phyloP scores from a whole-genome alignment of 495 filamentous ascomycete species.

The Achaetomiella virescens region DNA sequence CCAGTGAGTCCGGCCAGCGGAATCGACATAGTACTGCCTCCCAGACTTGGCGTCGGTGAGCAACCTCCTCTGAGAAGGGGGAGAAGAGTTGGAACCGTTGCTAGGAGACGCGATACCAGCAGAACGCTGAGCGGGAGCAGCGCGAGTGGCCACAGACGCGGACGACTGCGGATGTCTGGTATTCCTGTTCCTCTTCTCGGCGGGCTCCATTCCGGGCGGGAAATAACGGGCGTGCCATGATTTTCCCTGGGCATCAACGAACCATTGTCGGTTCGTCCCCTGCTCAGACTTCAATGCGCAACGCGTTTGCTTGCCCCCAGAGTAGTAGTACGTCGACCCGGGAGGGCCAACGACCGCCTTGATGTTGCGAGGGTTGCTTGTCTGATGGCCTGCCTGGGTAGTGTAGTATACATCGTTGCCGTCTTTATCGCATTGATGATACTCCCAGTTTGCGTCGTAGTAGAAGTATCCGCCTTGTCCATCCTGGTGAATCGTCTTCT shows the following conservation, averaged over 20 bases:
- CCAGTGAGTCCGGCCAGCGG: background rate
- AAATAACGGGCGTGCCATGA: too few species aligned
- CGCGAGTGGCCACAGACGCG: background rate
- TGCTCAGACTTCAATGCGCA: too few species aligned
- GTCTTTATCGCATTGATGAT: background rate
- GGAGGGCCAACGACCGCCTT: background rate
- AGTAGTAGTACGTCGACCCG: background rate
- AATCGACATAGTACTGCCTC: background rate
- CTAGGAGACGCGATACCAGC: background rate
- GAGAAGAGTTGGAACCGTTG: background rate
- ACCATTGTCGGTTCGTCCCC: too few species aligned
- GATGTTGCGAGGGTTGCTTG: background rate
- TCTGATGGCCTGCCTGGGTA: background rate
- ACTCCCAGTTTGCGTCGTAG: background rate
- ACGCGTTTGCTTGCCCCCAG: background rate
- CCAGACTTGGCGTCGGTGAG: too few species aligned
- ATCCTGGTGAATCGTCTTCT: background rate
- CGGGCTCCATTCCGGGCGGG: background rate
- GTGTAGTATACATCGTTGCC: background rate
- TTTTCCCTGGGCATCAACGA: too few species aligned
- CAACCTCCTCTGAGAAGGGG: too few species aligned
- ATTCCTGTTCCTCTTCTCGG: background rate
- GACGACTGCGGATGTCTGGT: background rate
- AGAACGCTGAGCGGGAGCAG: background rate
- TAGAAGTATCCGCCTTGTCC: background rate